phyloP scores from a whole-genome alignment of 2,329 filamentous ascomycete genomes.

The Fusarium sarcochroum region DNA sequence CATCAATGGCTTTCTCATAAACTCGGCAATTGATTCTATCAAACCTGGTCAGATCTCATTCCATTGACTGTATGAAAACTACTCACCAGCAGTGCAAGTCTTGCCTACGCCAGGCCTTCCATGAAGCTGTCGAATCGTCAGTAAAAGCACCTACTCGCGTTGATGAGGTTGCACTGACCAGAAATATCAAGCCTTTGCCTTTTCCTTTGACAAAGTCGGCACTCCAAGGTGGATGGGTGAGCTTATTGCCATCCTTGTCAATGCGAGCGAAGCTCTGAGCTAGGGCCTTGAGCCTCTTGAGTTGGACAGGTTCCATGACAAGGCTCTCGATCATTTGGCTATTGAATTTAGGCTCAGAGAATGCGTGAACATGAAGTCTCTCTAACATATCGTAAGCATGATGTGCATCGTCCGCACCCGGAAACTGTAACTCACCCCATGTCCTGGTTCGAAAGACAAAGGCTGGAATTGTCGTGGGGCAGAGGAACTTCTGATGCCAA shows the following conservation, averaged over 20 bases:
- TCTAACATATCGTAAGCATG: slow-evolving; percentile 25
- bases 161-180: slow-evolving; percentile 10
- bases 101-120: slow-evolving; percentile 47
- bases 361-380: slow-evolving; percentile 39
- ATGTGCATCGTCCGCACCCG: background rate
- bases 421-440: slow-evolving; percentile 1
- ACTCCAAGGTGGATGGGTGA: slow-evolving; percentile 28
- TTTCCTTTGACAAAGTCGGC: slow-evolving; percentile 48
- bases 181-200: slow-evolving; percentile 43
- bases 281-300: slow-evolving; percentile 4
- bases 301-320: slow-evolving; percentile 47
- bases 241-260: slow-evolving; percentile 31
- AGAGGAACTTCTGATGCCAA: background rate
- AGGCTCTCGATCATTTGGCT: slow-evolving; percentile 49
- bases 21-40: slow-evolving; percentile 53
- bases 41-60: background rate
- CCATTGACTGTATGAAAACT: too few species aligned
- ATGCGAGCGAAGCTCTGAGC: slow-evolving; percentile 46
- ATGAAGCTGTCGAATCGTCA: slow-evolving; percentile 12
- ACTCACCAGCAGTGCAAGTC: slow-evolving; percentile 50
- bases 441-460: slow-evolving; percentile 6
- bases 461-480: background rate
- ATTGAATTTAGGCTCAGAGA: slow-evolving; percentile 47
- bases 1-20: slow-evolving; percentile 52
- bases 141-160: background rate